Evolutionary conservation across 2,329 filamentous ascomycete genomes (phyloP).

Genomic region (Microascus cirrosus): DNA sequence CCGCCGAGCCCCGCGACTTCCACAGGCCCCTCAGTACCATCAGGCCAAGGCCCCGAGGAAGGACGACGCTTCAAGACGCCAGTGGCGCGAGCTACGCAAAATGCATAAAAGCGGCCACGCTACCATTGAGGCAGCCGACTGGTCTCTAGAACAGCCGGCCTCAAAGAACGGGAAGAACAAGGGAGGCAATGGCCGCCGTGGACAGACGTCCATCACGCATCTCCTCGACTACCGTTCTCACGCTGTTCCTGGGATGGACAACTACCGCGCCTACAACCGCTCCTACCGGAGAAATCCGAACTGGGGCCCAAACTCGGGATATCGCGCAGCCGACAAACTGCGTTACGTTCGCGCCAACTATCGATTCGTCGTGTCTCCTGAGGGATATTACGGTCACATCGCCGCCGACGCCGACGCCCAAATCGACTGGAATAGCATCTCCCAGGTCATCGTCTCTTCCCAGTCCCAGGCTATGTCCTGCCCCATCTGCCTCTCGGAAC

Average conservation of each 20-base stretch:
- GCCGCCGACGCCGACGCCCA: constrained; percentile 79
- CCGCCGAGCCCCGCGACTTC: constrained; percentile 24
- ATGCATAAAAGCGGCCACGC: constrained; percentile 22
- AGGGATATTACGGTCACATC: constrained; percentile 67
- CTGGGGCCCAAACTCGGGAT: constrained; percentile 79
- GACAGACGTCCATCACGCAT: constrained; percentile 95
- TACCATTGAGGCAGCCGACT: constrained; percentile 59
- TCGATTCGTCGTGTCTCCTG: constrained; percentile 84
- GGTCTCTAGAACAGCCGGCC: constrained; percentile 58
- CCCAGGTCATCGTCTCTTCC: constrained; percentile 84
- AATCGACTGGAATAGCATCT: constrained; percentile 79
- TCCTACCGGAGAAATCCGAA: constrained; percentile 61
- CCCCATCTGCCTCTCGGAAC: constrained; percentile 87
- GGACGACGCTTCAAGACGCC: constrained; percentile 64
- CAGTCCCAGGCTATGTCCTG: constrained; percentile 83
- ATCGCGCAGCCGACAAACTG: constrained; percentile 85
- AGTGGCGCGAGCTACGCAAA: constrained; percentile 74
- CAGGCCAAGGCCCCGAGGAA: constrained; percentile 50
- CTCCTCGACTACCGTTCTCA: constrained; percentile 43
- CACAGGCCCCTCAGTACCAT: constrained; percentile 16
- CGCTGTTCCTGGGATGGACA: constrained; percentile 20
- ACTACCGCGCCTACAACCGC: constrained; percentile 60
- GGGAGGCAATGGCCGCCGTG: constrained; percentile 55
- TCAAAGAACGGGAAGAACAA: constrained; percentile 27
- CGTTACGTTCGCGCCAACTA: constrained; percentile 92